Conservation (phyloP, 1,284 basidiomycete species). For the Heterobasidion annosum region DNA sequence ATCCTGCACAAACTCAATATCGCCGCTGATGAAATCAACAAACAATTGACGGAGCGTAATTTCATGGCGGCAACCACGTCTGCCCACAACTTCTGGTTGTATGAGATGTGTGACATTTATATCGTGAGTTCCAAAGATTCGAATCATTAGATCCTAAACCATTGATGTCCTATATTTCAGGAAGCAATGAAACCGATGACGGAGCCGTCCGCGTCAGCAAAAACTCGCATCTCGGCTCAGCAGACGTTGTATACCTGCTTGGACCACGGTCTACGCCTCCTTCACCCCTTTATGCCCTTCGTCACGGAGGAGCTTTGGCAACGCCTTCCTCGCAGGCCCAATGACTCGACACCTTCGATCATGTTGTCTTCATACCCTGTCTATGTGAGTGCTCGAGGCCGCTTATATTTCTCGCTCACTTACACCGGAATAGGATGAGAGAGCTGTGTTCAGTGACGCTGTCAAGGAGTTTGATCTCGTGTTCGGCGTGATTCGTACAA, state of each 20-base stretch:
- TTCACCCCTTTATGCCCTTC: constrained; percentile 99
- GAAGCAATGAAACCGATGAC: constrained; percentile 98
- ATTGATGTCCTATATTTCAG: constrained; percentile 27
- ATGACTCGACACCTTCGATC: constrained; percentile 80
- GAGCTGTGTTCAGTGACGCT: constrained; percentile 65
- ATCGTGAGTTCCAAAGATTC: constrained; percentile 51
- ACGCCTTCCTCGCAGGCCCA: constrained; percentile 78
- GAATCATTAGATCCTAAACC: background rate
- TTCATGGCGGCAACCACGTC: constrained; percentile 88
- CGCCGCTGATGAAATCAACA: constrained; percentile 74
- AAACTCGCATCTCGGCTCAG: constrained; percentile 75
- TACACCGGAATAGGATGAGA: constrained; percentile 38
- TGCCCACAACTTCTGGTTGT: constrained; percentile 95
- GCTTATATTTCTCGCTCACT: background rate
- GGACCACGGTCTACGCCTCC: constrained; percentile 81
- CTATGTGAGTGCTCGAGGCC: constrained; percentile 38
- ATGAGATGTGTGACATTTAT: constrained; percentile 98
- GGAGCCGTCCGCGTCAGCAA: constrained; percentile 60
- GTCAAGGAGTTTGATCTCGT: constrained; percentile 84
- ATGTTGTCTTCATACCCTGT: constrained; percentile 85
- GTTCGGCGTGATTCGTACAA: constrained; percentile 71
- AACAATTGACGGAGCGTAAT: constrained; percentile 71
- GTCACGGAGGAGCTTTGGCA: constrained; percentile 99
- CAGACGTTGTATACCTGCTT: constrained; percentile 95
- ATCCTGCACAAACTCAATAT: constrained; percentile 91